These are phyloP conservation scores for Hypoxylon sp. DNA, from an alignment of 2,329 filamentous ascomycete species.

Conservation along the genomic window DNA sequence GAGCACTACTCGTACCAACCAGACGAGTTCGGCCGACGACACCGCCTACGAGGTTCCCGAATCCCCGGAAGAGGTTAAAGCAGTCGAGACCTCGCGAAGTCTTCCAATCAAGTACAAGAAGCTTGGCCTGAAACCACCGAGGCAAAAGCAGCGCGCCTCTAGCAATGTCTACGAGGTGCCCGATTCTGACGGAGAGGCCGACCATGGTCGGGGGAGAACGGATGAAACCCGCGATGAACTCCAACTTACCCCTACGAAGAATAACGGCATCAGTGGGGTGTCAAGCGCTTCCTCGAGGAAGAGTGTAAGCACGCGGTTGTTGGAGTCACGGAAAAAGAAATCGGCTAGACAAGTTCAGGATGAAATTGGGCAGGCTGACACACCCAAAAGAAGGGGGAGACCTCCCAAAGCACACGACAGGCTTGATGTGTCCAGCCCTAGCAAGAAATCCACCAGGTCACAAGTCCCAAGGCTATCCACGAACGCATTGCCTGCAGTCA, in stretches of 20 bases:
- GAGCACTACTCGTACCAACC: conserved; percentile 15
- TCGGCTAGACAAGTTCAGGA: conserved; percentile 9
- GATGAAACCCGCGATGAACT: conserved; percentile 27
- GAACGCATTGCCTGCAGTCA: conserved; percentile 32
- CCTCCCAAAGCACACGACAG: conserved; percentile 37
- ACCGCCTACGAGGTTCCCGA: conserved; percentile 46
- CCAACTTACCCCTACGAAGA: conserved; percentile 38
- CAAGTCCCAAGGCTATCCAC: conserved; percentile 22
- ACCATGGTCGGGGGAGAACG: conserved; percentile 15
- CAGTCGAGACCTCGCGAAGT: conserved; percentile 15
- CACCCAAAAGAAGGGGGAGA: conserved; percentile 47
- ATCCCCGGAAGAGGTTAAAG: conserved; percentile 41
- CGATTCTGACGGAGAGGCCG: conserved; percentile 51
- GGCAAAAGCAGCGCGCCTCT: conserved; percentile 25
- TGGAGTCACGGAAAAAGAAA: conserved; percentile 42
- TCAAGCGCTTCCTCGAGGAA: conserved; percentile 33
- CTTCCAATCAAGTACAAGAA: conserved; percentile 48
- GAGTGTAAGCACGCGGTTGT: conserved; percentile 35
- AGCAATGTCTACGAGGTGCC: conserved; percentile 51
- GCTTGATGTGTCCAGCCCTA: conserved; percentile 17
- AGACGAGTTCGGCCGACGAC: conserved; percentile 26
- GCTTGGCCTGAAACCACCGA: conserved; percentile 41
- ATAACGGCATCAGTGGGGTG: conserved; percentile 25
- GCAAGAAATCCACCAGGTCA: conserved; percentile 33
- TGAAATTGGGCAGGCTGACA: conserved; percentile 7